Conservation (phyloP, 2,329 filamentous ascomycete species). For the Phyllosticta capitalensis region DNA sequence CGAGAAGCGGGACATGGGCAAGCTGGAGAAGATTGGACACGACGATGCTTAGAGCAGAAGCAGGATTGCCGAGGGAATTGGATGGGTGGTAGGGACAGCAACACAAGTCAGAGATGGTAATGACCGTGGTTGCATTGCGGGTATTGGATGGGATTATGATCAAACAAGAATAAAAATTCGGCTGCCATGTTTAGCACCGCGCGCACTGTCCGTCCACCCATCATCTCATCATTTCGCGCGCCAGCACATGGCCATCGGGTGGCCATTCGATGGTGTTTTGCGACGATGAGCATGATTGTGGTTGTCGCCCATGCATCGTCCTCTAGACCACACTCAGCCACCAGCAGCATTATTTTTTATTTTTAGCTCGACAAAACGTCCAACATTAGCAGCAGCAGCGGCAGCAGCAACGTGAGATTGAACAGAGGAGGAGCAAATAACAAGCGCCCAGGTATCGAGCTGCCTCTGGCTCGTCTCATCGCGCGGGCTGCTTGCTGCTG, state of each 20-base stretch:
- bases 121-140: not conserved
- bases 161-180: not conserved
- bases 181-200: not conserved
- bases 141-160: not conserved
- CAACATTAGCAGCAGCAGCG: too few relatives aligned
- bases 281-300: too few relatives aligned
- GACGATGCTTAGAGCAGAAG: conserved; percentile 42
- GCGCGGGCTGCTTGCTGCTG: not conserved
- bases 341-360: too few relatives aligned
- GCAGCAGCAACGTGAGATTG: too few relatives aligned
- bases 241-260: not conserved
- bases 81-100: not conserved
- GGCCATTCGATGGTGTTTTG: not conserved
- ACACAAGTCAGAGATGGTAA: not conserved
- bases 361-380: too few relatives aligned
- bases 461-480: too few relatives aligned
- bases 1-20: conserved; percentile 86
- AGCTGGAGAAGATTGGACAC: conserved; percentile 79
- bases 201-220: not conserved
- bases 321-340: too few relatives aligned
- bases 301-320: too few relatives aligned
- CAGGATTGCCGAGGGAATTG: not conserved
- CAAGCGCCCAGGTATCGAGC: too few relatives aligned
- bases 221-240: not conserved
- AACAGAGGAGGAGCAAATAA: too few relatives aligned